phyloP scores from a whole-genome alignment of 305 asterid genomes.

The Lippia alba region DNA sequence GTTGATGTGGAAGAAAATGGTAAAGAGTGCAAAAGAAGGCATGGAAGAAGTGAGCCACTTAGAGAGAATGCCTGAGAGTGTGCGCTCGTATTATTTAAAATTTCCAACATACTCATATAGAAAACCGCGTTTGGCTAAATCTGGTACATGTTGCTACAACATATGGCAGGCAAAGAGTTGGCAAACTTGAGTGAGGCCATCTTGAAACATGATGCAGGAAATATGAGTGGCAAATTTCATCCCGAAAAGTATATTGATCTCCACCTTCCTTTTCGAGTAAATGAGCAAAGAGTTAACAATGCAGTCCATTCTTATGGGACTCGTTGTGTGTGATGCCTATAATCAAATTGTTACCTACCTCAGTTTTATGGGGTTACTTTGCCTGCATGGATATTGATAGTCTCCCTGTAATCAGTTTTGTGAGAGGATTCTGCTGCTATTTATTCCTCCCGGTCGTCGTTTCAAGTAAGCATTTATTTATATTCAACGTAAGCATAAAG shows the following conservation, averaged over 20 bases:
- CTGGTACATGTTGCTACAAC: slow-evolving; percentile 43
- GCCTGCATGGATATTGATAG: slow-evolving; percentile 97
- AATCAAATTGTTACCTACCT: slow-evolving; percentile 79
- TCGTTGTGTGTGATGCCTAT: slow-evolving; percentile 68
- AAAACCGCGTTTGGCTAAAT: slow-evolving; percentile 15
- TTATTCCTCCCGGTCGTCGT: slow-evolving; percentile 81
- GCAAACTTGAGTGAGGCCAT: slow-evolving; percentile 80
- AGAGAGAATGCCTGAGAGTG: too few relatives aligned
- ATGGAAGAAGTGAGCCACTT: slow-evolving; percentile 76
- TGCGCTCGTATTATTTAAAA: neutral
- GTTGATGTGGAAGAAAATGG: slow-evolving; percentile 81
- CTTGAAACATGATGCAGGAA: slow-evolving; percentile 61
- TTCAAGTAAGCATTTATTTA: slow-evolving; percentile 63
- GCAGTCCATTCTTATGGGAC: slow-evolving; percentile 79
- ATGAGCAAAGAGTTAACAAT: slow-evolving; percentile 92
- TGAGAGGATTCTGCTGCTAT: slow-evolving; percentile 80
- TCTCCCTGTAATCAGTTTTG: slow-evolving; percentile 89
- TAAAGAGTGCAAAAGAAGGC: slow-evolving; percentile 73
- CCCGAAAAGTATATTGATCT: slow-evolving; percentile 77
- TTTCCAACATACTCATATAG: neutral
- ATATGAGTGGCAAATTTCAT: slow-evolving; percentile 52
- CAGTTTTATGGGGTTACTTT: slow-evolving; percentile 94
- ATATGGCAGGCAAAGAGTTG: slow-evolving; percentile 62
- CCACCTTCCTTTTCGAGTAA: slow-evolving; percentile 87
- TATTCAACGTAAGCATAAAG: too few relatives aligned